Evolutionary conservation across 2,329 filamentous ascomycete genomes (phyloP), one percentile per base, ranked within the genome.

Genomic region (Elsinoe fawcettii): DNA sequence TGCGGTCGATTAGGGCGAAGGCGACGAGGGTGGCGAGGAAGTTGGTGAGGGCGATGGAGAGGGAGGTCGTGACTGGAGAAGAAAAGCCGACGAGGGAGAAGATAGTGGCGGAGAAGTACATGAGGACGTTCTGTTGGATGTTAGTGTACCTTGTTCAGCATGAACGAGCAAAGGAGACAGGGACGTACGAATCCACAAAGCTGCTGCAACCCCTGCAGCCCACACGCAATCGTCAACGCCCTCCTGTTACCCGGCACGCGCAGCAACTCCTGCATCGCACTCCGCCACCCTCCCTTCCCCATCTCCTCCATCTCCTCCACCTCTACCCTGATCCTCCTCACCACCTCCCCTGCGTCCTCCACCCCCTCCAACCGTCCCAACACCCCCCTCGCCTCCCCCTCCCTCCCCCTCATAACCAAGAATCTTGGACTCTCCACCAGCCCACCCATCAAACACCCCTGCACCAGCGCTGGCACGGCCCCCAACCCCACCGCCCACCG

Each of bases 391-490:
- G 90, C 92, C 60, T 81, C 79, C 3, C 74, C 74, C 2, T 78
- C 77, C 49, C 78, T 76, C 1, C 84, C 86, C 2, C 79, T 82
- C 67, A 84, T 85, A 18, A 95, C 84, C 20, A 96, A 77, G 86
- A 89, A 96, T 22, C 92, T 79, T 32, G 92, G 92, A 11, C 88
- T 95, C 72, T 97, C 92, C 0, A 90, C 90, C 80, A 96, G 86
- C 54, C 83, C 76, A 2, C 83, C 64, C 59, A 96, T 73, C 56
- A 95, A 73, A 0, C 77, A 68, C 4, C 82, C 80, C 69, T 96
- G 92, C 2, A 90, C 57, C 0, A 81, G 69, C 0, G 90, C 91
- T 0, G 92, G 92, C 23, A 86, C 60, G 7, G 87, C 87, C 0
- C 91, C 92, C 0, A 96, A 71, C 0, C 91, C 91, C 0, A 96